Evolutionary conservation across 805 yeast species (phyloP).

Genomic region (Myxozyma neglecta): DNA sequence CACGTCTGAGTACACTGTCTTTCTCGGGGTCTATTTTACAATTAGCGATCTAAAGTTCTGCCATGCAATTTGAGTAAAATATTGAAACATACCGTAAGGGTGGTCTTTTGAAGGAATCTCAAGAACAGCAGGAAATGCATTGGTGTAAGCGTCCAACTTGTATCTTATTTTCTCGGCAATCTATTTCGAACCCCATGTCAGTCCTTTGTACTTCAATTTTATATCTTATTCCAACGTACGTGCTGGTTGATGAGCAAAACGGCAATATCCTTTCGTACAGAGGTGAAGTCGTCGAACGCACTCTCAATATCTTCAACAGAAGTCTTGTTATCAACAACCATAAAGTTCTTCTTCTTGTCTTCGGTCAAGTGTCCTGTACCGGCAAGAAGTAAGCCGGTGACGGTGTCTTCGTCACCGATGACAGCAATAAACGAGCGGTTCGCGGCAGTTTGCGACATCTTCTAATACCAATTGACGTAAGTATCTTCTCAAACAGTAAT

Average conservation of each 20-base stretch:
- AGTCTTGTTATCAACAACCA: constrained; percentile 78
- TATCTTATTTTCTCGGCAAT: constrained; percentile 86
- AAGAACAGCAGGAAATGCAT: constrained; percentile 92
- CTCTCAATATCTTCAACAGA: constrained; percentile 70
- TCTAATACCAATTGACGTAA: background rate
- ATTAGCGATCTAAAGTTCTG: background rate
- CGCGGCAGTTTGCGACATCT: constrained; percentile 35
- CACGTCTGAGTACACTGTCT: constrained; percentile 92
- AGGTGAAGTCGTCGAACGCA: constrained; percentile 74
- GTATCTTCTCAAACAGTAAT: background rate
- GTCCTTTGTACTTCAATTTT: background rate
- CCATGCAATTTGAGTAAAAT: background rate
- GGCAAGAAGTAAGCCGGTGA: constrained; percentile 91
- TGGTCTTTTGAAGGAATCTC: constrained; percentile 98
- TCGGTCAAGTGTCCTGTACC: constrained; percentile 84
- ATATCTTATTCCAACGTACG: constrained; percentile 33
- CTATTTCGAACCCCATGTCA: constrained; percentile 12
- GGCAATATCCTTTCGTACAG: constrained; percentile 82
- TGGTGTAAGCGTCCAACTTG: constrained; percentile 76
- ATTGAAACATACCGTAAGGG: constrained; percentile 58
- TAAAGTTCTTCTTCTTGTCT: constrained; percentile 70
- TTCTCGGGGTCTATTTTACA: constrained; percentile 75
- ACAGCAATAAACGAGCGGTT: constrained; percentile 87
- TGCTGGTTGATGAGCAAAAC: constrained; percentile 91
- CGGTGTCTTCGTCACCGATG: constrained; percentile 96